These are phyloP conservation scores for Peniophora sp. DNA, from an alignment of 1,284 basidiomycete species.

Conservation along the genomic window DNA sequence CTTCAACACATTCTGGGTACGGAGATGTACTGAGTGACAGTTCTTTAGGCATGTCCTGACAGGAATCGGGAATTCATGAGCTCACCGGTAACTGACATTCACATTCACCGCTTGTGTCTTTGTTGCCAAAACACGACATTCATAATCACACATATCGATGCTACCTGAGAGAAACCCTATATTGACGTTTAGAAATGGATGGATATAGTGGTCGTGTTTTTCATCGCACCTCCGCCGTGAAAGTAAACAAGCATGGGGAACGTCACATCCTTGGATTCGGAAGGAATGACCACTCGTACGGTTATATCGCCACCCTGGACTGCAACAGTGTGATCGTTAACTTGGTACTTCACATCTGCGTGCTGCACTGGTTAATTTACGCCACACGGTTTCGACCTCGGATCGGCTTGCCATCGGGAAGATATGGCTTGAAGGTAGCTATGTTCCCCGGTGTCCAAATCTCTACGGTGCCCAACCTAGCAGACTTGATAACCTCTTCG, in stretches of 20 bases:
- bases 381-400: background rate
- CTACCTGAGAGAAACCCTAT: conserved; percentile 4
- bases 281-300: background rate
- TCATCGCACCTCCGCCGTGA: background rate
- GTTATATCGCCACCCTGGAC: background rate
- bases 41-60: background rate
- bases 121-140: conserved; percentile 3
- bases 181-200: background rate
- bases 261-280: background rate
- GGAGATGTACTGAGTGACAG: conserved; percentile 2
- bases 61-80: background rate
- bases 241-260: background rate
- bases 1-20: conserved; percentile 5
- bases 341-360: background rate
- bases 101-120: conserved; percentile 13
- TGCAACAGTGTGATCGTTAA: background rate
- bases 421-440: background rate
- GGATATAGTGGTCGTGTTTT: background rate
- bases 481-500: background rate
- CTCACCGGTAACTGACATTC: conserved; percentile 6
- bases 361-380: too few species aligned
- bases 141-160: conserved; percentile 9
- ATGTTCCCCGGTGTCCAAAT: background rate
- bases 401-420: background rate
- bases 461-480: background rate